Conservation (phyloP, 108 stramenopile genomes). For the Skeletonema grethae region DNA sequence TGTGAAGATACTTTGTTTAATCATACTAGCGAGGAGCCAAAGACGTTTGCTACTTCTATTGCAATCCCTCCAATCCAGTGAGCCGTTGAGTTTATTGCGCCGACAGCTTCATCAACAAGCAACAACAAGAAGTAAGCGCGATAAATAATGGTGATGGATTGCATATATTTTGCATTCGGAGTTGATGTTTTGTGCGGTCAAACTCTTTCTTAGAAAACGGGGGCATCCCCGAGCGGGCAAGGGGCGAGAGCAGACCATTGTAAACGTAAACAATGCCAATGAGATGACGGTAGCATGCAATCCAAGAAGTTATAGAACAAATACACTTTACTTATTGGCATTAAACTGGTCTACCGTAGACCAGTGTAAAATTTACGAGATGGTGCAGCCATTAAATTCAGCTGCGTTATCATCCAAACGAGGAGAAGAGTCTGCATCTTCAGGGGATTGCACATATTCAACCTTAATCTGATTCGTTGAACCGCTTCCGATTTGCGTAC, state of each 20-base stretch:
- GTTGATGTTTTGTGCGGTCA: too few relatives aligned
- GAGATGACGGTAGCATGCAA: too few relatives aligned
- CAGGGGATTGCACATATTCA: slow-evolving; percentile 63
- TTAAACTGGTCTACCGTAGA: not conserved
- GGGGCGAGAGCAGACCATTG: too few relatives aligned
- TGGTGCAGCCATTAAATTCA: slow-evolving; percentile 3
- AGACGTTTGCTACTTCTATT: not conserved
- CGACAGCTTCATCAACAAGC: too few relatives aligned
- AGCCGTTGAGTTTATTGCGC: not conserved
- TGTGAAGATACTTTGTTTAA: not conserved
- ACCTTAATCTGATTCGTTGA: slow-evolving; percentile 85
- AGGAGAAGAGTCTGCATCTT: not conserved
- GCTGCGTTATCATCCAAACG: slow-evolving; percentile 2
- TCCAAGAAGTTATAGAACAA: too few relatives aligned
- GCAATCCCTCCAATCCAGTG: not conserved
- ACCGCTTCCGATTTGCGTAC: slow-evolving; percentile 48
- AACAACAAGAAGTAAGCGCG: too few relatives aligned
- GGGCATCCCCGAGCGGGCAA: too few relatives aligned
- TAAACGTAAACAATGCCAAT: too few relatives aligned
- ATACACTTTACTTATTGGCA: too few relatives aligned
- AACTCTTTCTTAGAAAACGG: too few relatives aligned
- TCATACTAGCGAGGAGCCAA: not conserved
- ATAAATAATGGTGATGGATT: too few relatives aligned
- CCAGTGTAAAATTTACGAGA: not conserved
- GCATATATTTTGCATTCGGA: too few relatives aligned